Evolutionary conservation across 2,329 filamentous ascomycete species (phyloP), one percentile per base, ranked within the genome.

Genomic region (Fusarium equiseti): DNA sequence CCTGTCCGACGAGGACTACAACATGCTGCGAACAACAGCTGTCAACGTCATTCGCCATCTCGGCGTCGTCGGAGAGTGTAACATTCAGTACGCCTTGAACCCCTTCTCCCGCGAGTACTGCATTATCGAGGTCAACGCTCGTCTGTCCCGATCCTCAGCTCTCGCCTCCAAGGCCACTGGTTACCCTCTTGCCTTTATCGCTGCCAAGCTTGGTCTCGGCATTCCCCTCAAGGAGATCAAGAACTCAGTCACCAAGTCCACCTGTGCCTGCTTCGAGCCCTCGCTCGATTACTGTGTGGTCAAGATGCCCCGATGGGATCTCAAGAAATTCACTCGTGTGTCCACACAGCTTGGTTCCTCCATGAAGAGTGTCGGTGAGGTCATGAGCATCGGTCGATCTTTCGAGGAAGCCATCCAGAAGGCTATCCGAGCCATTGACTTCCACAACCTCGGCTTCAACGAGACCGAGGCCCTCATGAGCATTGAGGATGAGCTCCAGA

Each of bases 321-420:
- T 99, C 78, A 98, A 98, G 87, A 99, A 99, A 84, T 99, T 99
- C 83, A 97, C 93, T 29, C 91, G 96, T 73, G 96, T 98, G 24
- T 98, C 95, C 6, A 98, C 95, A 2, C 92, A 97, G 78, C 91
- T 99, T 26, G 95, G 95, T 31, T 98, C 96, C 5, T 97, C 95
- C 15, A 99, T 99, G 96, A 99, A 98, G 91, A 97, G 94, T 88
- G 95, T 99, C 56, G 96, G 96, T 78, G 96, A 99, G 81, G 96
- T 99, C 73, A 98, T 99, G 96, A 95, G 92, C 77, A 98, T 99
- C 74, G 96, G 96, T 61, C 87, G 96, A 72, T 97, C 93, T 1
- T 99, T 99, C 75, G 96, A 99, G 82, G 96, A 99, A 83, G 96
- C 96, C 11, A 97, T 99, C 44, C 96, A 99, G 77, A 99, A 98